Base-by-base conservation (phyloP, 305 asterid species). In the Withania somnifera region DNA sequence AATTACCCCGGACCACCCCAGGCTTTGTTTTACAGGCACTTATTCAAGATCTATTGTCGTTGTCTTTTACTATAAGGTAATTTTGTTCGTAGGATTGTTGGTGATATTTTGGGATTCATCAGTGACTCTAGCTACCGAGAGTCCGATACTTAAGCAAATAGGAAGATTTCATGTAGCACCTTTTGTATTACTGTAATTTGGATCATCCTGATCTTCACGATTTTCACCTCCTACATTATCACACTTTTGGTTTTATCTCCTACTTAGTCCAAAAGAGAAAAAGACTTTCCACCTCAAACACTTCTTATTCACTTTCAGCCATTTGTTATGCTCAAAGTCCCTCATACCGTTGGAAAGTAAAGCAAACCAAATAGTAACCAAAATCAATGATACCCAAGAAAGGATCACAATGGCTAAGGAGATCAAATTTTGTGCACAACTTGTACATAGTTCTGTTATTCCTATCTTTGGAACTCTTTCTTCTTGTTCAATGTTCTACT, bases 401-500 rank as follows among this genome's bases (percentile, higher is more conserved):
- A 36, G 13, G 56, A 78, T 28, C 61, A 52, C 82, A 56, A 7
- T 42, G 36, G 15, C 38, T 20, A 78, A 66, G 26, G 1, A 66
- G 75, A 66, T 78, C 82, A 36, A 47, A 26, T 47, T 26, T 47
- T 26, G 9, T 73, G 14, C 79, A 73, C 15, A 73, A 47, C 28
- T 57, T 15, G n/a, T 22, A 34, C 42, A 56, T 79, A 15, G 0
- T 45, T 11, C 7, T 20, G 11, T 58, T 24, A 1, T 22, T 79
- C 54, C 75, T 79, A 2, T 58, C 58, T 58, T 79, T 79, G 56
- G 58, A 79, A 79, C 28, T 47, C 7, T 38, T n/a, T 53, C 24
- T 61, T 79, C 40, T 79, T 7, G 82, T 58, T 79, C 82, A 79
- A 36, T 56, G 75, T 57, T 79, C 75, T 14, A 79, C 58, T 22